Conservation (phyloP, 2,329 filamentous ascomycete genomes). For the Aspergillus calidoustus region DNA sequence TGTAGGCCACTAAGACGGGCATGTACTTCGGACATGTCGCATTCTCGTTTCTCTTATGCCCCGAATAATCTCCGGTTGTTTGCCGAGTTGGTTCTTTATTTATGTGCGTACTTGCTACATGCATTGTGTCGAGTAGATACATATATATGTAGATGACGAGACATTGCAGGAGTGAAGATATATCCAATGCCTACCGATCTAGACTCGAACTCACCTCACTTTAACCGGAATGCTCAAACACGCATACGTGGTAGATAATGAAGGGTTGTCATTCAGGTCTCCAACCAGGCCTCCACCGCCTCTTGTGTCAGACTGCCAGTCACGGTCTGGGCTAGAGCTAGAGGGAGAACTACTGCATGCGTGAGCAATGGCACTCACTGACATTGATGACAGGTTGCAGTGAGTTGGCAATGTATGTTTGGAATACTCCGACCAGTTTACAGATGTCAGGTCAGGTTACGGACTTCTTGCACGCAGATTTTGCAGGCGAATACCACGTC, state of each 20-base stretch:
- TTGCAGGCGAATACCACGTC: not conserved
- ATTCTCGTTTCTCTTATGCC: not conserved
- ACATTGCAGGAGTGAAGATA: not conserved
- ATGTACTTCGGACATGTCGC: too few species aligned
- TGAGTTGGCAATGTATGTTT: constrained; percentile 12
- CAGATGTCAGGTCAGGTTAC: constrained; percentile 9
- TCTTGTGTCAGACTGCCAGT: not conserved
- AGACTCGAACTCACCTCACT: too few species aligned
- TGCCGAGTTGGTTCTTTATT: not conserved
- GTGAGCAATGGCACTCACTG: not conserved
- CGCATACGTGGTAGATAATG: too few species aligned
- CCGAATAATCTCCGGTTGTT: constrained; percentile 5
- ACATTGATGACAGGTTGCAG: not conserved
- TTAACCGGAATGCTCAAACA: too few species aligned
- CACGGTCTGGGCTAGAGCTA: not conserved
- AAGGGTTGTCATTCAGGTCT: too few species aligned
- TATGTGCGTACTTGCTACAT: not conserved
- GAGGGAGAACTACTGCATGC: not conserved
- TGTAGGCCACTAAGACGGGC: too few species aligned
- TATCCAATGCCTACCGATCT: too few species aligned
- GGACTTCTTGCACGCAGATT: not conserved
- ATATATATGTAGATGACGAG: not conserved
- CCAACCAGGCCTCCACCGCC: not conserved
- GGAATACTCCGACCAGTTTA: not conserved
- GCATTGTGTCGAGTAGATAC: not conserved